phyloP scores from a whole-genome alignment of 1,139 yeast species.

The Yamadazyma siamensis region DNA sequence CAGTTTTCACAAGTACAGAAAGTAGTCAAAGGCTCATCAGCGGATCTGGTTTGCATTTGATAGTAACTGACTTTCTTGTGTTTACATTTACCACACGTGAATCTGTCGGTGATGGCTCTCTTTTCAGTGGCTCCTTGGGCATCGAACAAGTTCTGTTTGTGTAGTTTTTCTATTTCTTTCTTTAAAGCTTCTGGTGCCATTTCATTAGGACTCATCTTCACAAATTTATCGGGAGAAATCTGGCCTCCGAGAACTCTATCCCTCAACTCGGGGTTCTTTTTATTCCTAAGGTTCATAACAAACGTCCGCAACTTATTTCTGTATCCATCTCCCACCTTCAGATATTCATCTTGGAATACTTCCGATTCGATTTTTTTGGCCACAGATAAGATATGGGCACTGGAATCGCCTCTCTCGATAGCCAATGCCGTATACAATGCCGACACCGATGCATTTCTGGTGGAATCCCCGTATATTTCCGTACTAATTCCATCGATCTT shows the following conservation, averaged over 20 bases:
- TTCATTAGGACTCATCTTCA: conserved; percentile 84
- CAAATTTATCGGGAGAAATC: conserved; percentile 61
- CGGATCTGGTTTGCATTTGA: conserved; percentile 97
- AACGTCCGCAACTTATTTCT: conserved; percentile 79
- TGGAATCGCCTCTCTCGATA: conserved; percentile 60
- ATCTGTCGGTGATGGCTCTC: conserved; percentile 93
- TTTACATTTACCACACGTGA: conserved; percentile 96
- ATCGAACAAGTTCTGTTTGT: conserved; percentile 85
- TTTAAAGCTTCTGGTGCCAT: conserved; percentile 90
- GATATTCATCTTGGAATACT: conserved; percentile 59
- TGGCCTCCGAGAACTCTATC: conserved; percentile 63
- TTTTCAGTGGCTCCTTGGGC: conserved; percentile 99
- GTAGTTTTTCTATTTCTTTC: conserved; percentile 80
- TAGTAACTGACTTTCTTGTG: conserved; percentile 94
- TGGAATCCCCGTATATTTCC: conserved; percentile 63
- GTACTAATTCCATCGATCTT: conserved; percentile 77
- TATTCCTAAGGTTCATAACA: conserved; percentile 82
- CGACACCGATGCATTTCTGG: conserved; percentile 80
- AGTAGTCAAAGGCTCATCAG: conserved; percentile 97
- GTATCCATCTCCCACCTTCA: conserved; percentile 56
- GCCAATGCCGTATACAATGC: conserved; percentile 90
- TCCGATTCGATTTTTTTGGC: conserved; percentile 74
- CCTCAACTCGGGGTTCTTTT: conserved; percentile 83
- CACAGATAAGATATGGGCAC: conserved; percentile 52
- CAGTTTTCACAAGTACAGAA: conserved; percentile 97